phyloP scores from a whole-genome alignment of 2,329 filamentous ascomycete genomes.

The Trichoderma brevicompactum region DNA sequence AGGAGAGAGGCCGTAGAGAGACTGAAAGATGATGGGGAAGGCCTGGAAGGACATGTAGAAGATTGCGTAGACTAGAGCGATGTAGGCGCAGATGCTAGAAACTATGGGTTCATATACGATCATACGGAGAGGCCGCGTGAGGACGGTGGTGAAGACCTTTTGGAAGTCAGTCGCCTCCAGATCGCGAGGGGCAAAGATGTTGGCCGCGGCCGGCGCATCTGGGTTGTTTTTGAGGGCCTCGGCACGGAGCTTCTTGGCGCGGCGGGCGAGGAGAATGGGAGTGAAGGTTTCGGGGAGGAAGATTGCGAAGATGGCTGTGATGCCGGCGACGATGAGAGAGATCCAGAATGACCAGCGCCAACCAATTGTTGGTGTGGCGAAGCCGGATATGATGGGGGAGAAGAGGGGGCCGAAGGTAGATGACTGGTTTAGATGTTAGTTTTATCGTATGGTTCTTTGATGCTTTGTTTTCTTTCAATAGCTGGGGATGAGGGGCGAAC shows the following conservation, averaged over 20 bases:
- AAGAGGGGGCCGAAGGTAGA: constrained; percentile 70
- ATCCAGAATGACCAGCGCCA: constrained; percentile 77
- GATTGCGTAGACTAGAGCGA: constrained; percentile 70
- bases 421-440: constrained; percentile 43
- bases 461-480: no score
- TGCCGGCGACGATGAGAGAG: constrained; percentile 68
- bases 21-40: constrained; percentile 67
- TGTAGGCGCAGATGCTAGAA: constrained; percentile 68
- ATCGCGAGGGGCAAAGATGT: constrained; percentile 65
- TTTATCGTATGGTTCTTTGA: neutral
- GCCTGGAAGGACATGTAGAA: constrained; percentile 77
- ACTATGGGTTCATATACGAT: constrained; percentile 73
- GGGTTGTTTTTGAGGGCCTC: constrained; percentile 49
- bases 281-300: constrained; percentile 68
- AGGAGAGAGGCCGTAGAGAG: constrained; percentile 64
- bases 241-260: constrained; percentile 62
- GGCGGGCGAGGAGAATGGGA: constrained; percentile 59
- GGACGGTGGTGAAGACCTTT: constrained; percentile 68
- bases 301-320: constrained; percentile 62
- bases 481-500: no score
- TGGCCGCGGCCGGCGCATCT: constrained; percentile 33
- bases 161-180: constrained; percentile 61
- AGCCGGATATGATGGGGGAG: constrained; percentile 68
- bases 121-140: constrained; percentile 75
- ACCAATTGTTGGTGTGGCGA: constrained; percentile 58